Conservation (phyloP, 2,329 filamentous ascomycete genomes). For the Aspergillus hortae region DNA sequence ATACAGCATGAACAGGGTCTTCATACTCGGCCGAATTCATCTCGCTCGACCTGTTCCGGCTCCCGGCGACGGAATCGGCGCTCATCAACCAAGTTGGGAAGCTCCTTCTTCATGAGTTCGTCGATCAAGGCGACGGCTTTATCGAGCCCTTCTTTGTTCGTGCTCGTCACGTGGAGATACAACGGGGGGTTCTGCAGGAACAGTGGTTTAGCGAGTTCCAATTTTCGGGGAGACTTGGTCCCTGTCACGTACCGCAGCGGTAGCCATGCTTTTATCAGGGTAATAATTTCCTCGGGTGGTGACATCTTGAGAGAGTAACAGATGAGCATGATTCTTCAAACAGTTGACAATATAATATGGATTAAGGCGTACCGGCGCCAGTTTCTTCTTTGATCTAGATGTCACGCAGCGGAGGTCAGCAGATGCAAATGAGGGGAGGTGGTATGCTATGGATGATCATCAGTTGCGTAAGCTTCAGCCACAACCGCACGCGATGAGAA, state of each 20-base stretch:
- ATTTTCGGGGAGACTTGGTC: too few relatives aligned
- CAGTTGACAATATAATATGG: slow-evolving; percentile 42
- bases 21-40: slow-evolving; percentile 80
- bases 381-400: slow-evolving; percentile 99
- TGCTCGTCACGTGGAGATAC: slow-evolving; percentile 94
- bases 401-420: slow-evolving; percentile 85
- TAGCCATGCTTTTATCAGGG: slow-evolving; percentile 96
- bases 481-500: slow-evolving; percentile 47
- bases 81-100: slow-evolving; percentile 93
- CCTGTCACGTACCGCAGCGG: slow-evolving; percentile 67
- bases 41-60: slow-evolving; percentile 74
- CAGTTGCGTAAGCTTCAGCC: slow-evolving; percentile 67
- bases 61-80: slow-evolving; percentile 84
- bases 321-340: slow-evolving; percentile 58
- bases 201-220: neutral
- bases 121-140: slow-evolving; percentile 83
- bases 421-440: slow-evolving; percentile 73
- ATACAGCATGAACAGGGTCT: neutral
- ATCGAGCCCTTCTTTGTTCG: slow-evolving; percentile 85
- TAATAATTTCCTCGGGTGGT: slow-evolving; percentile 96
- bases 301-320: slow-evolving; percentile 76
- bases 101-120: slow-evolving; percentile 91
- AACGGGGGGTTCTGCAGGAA: slow-evolving; percentile 74
- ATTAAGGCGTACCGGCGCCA: slow-evolving; percentile 89
- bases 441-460: slow-evolving; percentile 55